phyloP scores from a whole-genome alignment of 2,329 filamentous ascomycete genomes.

The Aspergillus jensenii region DNA sequence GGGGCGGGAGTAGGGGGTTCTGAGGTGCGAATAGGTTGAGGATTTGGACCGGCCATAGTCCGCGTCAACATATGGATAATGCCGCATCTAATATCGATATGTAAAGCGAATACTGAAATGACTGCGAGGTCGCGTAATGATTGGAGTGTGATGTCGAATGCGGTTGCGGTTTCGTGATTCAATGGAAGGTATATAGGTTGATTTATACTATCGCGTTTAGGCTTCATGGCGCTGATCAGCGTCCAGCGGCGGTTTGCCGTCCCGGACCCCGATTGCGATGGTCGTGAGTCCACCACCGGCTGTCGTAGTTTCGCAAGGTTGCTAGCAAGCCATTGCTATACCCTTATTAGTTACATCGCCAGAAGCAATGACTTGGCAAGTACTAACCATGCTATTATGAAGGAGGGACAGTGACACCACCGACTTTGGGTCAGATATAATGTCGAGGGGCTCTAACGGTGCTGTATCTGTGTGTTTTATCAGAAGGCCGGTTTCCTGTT shows the following conservation, averaged over 20 bases:
- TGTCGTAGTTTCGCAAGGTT: constrained; percentile 80
- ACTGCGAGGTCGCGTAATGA: constrained; percentile 79
- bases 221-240: constrained; percentile 64
- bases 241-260: constrained; percentile 77
- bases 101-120: constrained; percentile 78
- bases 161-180: constrained; percentile 78
- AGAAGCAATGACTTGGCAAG: neutral
- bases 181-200: constrained; percentile 79
- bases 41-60: constrained; percentile 60
- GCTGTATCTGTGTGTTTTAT: constrained; percentile 56
- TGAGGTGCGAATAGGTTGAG: constrained; percentile 31
- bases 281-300: constrained; percentile 59
- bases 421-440: constrained; percentile 85
- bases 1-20: constrained; percentile 52
- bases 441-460: constrained; percentile 71
- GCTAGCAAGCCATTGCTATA: constrained; percentile 79
- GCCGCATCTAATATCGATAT: constrained; percentile 84
- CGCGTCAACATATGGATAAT: constrained; percentile 75
- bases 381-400: constrained; percentile 80
- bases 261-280: constrained; percentile 41
- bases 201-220: constrained; percentile 55
- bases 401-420: constrained; percentile 82
- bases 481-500: constrained; percentile 55
- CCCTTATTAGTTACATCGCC: constrained; percentile 12
- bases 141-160: constrained; percentile 82